Conservation (phyloP, 1,284 basidiomycete genomes). For the Singerocomus rubriflavus region DNA sequence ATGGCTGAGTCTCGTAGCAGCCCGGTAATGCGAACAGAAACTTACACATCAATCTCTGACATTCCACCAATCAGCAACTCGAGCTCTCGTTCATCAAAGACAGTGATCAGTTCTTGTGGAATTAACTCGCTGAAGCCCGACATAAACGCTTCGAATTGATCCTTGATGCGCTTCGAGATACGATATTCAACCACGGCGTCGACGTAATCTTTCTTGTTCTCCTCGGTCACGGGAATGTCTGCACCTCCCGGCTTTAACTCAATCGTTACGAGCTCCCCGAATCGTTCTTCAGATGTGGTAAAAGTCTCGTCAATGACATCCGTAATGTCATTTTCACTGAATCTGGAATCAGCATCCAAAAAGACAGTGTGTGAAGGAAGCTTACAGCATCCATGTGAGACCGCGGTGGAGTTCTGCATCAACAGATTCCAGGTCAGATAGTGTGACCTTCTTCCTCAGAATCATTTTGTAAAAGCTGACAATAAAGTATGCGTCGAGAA, state of each 20-base stretch:
- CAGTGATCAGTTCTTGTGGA: slow-evolving; percentile 89
- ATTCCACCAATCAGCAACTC: slow-evolving; percentile 93
- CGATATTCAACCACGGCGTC: slow-evolving; percentile 89
- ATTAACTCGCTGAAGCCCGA: slow-evolving; percentile 93
- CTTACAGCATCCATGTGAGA: slow-evolving; percentile 89
- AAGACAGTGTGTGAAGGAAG: slow-evolving; percentile 19
- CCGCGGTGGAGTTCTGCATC: slow-evolving; percentile 87
- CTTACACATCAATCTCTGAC: slow-evolving; percentile 91
- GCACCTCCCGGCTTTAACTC: slow-evolving; percentile 82
- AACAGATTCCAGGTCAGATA: slow-evolving; percentile 84
- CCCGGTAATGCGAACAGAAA: slow-evolving; percentile 14
- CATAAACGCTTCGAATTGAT: slow-evolving; percentile 96
- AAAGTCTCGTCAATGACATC: slow-evolving; percentile 90
- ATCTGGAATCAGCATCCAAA: slow-evolving; percentile 13
- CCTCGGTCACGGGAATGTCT: slow-evolving; percentile 82
- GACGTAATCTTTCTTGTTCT: slow-evolving; percentile 96
- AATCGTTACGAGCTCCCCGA: slow-evolving; percentile 90
- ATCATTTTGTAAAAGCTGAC: slow-evolving; percentile 99
- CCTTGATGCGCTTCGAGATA: slow-evolving; percentile 87
- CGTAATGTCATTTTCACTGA: slow-evolving; percentile 84
- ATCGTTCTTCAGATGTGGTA: slow-evolving; percentile 88
- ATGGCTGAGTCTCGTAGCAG: slow-evolving; percentile 2
- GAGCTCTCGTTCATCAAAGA: slow-evolving; percentile 93
- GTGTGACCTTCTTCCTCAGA: slow-evolving; percentile 83
- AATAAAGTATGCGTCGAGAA: slow-evolving; percentile 96